Base-by-base conservation (phyloP, 768 basidiomycete genomes). In the Daedalea quercina region DNA sequence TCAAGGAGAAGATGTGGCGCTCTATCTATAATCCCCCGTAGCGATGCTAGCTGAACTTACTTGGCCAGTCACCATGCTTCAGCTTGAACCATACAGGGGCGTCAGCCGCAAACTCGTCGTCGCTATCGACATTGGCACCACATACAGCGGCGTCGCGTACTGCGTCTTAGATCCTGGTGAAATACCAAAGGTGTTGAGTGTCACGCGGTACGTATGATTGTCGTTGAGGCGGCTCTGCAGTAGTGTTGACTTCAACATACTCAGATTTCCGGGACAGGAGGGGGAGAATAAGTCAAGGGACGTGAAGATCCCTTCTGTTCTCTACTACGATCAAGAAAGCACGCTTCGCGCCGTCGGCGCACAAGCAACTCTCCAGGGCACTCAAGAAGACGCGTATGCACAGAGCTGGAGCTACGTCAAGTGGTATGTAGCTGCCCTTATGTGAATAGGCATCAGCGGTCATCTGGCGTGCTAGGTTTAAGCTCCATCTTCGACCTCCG, bases 121-220 rank as follows among this genome's bases (percentile, higher is more conserved):
- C 26, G 78, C 77, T 1, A 75, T 80, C 34, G 79, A 80, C 53
- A 61, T 80, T 1, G 79, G 79, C 7, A 80, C 75, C 1, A 80
- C 76, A 1, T 78, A 66, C 44, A 78, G 77, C 35, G 76, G 76
- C 2, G 67, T 79, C 9, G 75, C 75, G 0, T 79, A 79, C 54
- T 67, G 64, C 31, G 58, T 71, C 33, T 65, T 72, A 8, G 67
- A 71, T 46, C 71, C 70, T 25, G 70, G 70, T 0, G 65, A 69
- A 28, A 52, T 68, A 15, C 70, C 70, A 13, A 54, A 55, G 31
- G 60, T 71, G 17, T 73, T 83, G 53, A 84, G 85, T 33, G 82
- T 61, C 8, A 59, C 51, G 2, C 51, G 54, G 70, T 67, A 26
- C n/a, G 28, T 31, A 11, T 31, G n/a, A n/a, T n/a, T n/a, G n/a